A percentile compares a stretch with the other conserved stretches of the same genome.
Evolutionary conservation across 129 eudicot genomes (phyloP).

Genomic region (Smallanthus sonchifolius): DNA sequence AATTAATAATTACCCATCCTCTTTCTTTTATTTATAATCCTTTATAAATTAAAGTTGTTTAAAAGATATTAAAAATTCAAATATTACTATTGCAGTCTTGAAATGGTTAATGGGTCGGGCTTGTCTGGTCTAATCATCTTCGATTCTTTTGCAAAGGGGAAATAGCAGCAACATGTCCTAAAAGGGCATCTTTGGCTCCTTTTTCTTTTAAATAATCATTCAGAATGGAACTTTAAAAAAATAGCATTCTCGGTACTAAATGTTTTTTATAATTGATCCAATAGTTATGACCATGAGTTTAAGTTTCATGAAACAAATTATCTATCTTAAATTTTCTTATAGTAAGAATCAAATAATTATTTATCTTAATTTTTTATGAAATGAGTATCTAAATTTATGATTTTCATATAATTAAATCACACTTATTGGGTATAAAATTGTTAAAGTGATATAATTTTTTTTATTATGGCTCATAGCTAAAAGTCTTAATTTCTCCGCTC

Average conservation of each 20-base stretch:
- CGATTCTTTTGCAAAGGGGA: background rate
- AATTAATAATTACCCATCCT: background rate
- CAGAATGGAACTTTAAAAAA: background rate
- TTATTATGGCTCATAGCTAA: too few relatives aligned
- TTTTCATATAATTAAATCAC: too few relatives aligned
- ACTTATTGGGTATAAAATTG: too few relatives aligned
- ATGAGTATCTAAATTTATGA: too few relatives aligned
- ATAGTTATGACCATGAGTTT: background rate
- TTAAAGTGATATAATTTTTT: too few relatives aligned
- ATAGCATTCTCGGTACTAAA: background rate
- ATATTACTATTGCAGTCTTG: background rate
- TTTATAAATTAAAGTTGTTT: background rate
- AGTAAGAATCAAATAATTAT: too few relatives aligned
- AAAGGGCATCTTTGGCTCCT: conserved; percentile 30
- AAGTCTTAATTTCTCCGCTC: too few relatives aligned
- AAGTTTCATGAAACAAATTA: background rate
- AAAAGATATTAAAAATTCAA: background rate
- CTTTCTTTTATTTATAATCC: background rate
- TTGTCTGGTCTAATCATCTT: conserved; percentile 14
- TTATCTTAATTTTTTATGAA: too few relatives aligned
- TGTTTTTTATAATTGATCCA: background rate
- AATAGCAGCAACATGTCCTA: conserved; percentile 16
- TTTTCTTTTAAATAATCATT: conserved; percentile 8
- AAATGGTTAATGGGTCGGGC: conserved; percentile 16
- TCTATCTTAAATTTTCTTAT: too few relatives aligned